phyloP scores from a whole-genome alignment of 495 filamentous ascomycete genomes.

The Aspergillus avenaceus region DNA sequence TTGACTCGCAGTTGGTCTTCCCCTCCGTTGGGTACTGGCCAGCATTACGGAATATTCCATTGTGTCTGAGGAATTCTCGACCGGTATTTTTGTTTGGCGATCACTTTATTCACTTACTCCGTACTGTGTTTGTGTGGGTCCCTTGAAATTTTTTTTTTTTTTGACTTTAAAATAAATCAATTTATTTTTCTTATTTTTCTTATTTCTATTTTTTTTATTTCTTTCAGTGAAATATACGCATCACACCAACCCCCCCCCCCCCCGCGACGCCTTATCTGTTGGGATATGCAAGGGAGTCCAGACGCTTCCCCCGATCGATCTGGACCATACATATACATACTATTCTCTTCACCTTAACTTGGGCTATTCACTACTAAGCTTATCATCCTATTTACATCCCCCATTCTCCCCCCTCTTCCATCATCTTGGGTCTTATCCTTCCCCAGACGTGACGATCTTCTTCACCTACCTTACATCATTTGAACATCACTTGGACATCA shows the following conservation, averaged over 20 bases:
- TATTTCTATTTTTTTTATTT: background rate
- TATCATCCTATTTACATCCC: constrained; percentile 5
- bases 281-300: constrained; percentile 27
- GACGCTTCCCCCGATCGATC: constrained; percentile 22
- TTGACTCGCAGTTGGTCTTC: constrained; percentile 19
- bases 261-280: constrained; percentile 27
- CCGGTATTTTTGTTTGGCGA: constrained; percentile 17
- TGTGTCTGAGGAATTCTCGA: constrained; percentile 7
- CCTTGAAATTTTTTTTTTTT: background rate
- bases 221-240: constrained; percentile 8
- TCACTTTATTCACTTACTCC: constrained; percentile 1
- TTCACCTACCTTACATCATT: background rate
- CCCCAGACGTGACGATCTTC: constrained; percentile 1
- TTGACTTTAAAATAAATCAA: constrained; percentile 2
- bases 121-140: constrained; percentile 6
- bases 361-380: constrained; percentile 9
- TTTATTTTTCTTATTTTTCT: no score
- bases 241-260: constrained; percentile 17
- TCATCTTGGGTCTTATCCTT: background rate
- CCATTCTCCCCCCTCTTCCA: background rate
- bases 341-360: constrained; percentile 9
- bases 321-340: constrained; percentile 11
- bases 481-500: background rate
- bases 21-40: constrained; percentile 12
- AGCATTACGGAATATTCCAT: constrained; percentile 12